Percentiles rank a stretch among this genome's conserved stretches.
phyloP scores from a whole-genome alignment of 768 basidiomycete species.

The Tricholoma matsutake region DNA sequence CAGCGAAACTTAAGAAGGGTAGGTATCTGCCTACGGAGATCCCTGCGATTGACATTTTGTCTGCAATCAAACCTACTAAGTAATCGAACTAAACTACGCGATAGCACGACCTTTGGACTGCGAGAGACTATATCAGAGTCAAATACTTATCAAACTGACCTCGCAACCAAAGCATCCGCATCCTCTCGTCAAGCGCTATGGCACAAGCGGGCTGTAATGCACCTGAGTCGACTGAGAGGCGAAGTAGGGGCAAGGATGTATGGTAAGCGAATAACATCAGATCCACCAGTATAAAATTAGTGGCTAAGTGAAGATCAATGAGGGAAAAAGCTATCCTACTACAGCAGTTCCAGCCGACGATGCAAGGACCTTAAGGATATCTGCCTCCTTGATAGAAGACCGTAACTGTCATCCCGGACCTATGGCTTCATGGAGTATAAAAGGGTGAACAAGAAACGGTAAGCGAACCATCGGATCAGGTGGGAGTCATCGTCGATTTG shows the following conservation, averaged over 20 bases:
- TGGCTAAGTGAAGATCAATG: conserved; percentile 22
- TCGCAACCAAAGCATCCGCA: conserved; percentile 18
- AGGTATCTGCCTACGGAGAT: not conserved
- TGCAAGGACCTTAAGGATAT: conserved; percentile 21
- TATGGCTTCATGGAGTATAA: conserved; percentile 17
- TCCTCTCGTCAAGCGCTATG: conserved; percentile 16
- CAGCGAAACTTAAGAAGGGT: not conserved
- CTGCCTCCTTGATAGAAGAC: conserved; percentile 8
- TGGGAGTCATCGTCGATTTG: conserved; percentile 19
- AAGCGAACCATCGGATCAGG: conserved; percentile 29
- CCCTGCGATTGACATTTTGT: not conserved
- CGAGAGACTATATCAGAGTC: too few species aligned
- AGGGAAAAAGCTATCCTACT: conserved; percentile 27
- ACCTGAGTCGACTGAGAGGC: conserved; percentile 15
- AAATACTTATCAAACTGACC: not conserved
- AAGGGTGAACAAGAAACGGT: conserved; percentile 25
- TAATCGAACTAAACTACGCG: not conserved
- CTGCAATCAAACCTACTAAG: too few species aligned
- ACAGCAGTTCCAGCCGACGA: conserved; percentile 13
- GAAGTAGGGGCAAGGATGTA: not conserved
- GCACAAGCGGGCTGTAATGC: conserved; percentile 23
- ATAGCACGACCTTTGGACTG: not conserved
- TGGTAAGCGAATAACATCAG: conserved; percentile 20
- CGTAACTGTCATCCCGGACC: conserved; percentile 6
- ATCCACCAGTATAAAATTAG: conserved; percentile 12